Base-by-base conservation (phyloP, 805 yeast genomes). In the Pichia phayaonensis region DNA sequence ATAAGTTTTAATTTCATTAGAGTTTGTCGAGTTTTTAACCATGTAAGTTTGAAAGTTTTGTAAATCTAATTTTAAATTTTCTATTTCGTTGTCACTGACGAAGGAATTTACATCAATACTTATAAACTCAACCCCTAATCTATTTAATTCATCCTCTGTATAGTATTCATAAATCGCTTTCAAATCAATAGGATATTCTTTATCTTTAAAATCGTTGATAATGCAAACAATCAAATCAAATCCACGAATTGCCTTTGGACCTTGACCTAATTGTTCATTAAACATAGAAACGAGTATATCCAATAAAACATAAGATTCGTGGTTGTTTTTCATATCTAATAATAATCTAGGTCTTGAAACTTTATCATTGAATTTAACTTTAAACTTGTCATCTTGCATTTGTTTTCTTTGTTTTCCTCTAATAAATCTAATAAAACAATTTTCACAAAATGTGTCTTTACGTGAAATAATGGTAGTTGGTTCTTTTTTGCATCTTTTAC, bases 391-490 rank as follows among this genome's bases (percentile, higher is more conserved):
- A 55, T 75, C 78, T 62, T 70, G 73, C 89, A 92, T 81, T 60
- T 76, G 85, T 60, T 84, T 86, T 54, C 96, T 73, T 65, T 87
- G 90, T 64, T 90, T 90, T 23, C 87, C 83, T 51, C 84, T 74
- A 38, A 90, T 72, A 62, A 88, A 90, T 52, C 81, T 74, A 21
- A 76, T 61, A 58, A 88, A 92, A 65, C 98, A 90, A 2, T 55
- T 50, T 52, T 70, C 66, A 66, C 95, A 86, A 52, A 84, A 84
- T 18, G 69, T 61, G 60, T 86, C 92, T 54, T 81, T 81, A 46
- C 95, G 66, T 2, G 87, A 73, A 1, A 70, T 58, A 3, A 80
- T 62, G 5, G 68, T 71, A 0, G 83, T 73, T 0, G 55, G 57
- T 8, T 63, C 71, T 1, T 54, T 58, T 46, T 74, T 72, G 64